Evolutionary conservation across 1,284 basidiomycete genomes (phyloP).

Genomic region (Boletus smithii): DNA sequence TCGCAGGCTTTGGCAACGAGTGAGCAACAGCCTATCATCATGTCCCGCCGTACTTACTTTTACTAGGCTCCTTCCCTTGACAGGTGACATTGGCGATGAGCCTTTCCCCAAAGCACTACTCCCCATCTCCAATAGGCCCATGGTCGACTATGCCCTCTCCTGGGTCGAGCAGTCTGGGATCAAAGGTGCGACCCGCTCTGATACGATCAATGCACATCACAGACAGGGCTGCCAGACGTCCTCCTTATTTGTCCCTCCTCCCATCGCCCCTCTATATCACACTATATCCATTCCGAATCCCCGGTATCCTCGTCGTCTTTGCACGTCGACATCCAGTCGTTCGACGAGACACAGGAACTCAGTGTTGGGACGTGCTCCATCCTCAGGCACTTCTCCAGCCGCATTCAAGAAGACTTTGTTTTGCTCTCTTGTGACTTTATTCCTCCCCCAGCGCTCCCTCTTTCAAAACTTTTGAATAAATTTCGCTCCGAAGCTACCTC

Average conservation of each 20-base stretch:
- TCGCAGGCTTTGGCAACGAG: conserved; percentile 88
- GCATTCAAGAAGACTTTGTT: conserved; percentile 81
- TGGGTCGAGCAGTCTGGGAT: conserved; percentile 89
- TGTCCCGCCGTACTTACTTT: conserved; percentile 12
- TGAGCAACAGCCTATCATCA: conserved; percentile 35
- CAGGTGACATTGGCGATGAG: conserved; percentile 68
- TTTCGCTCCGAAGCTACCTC: conserved; percentile 70
- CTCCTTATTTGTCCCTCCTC: conserved; percentile 78
- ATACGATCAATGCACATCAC: conserved; percentile 8
- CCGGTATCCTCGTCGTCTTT: conserved; percentile 57
- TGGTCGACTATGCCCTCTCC: conserved; percentile 79
- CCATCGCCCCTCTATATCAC: conserved; percentile 71
- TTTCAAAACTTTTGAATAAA: conserved; percentile 73
- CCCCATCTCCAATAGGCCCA: conserved; percentile 82
- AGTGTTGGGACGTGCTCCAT: conserved; percentile 67
- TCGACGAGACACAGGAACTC: conserved; percentile 65
- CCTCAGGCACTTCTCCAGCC: conserved; percentile 63
- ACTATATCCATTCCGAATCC: conserved; percentile 73
- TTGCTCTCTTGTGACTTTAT: conserved; percentile 91
- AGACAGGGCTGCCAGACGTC: conserved; percentile 55
- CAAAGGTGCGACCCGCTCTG: conserved; percentile 52
- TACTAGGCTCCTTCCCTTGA: conserved; percentile 66
- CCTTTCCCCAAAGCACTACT: conserved; percentile 82
- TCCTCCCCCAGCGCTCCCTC: conserved; percentile 67
- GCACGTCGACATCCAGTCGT: conserved; percentile 69